Evolutionary conservation across 2,329 filamentous ascomycete species (phyloP).

Genomic region (Lasiodiplodia theobromae): DNA sequence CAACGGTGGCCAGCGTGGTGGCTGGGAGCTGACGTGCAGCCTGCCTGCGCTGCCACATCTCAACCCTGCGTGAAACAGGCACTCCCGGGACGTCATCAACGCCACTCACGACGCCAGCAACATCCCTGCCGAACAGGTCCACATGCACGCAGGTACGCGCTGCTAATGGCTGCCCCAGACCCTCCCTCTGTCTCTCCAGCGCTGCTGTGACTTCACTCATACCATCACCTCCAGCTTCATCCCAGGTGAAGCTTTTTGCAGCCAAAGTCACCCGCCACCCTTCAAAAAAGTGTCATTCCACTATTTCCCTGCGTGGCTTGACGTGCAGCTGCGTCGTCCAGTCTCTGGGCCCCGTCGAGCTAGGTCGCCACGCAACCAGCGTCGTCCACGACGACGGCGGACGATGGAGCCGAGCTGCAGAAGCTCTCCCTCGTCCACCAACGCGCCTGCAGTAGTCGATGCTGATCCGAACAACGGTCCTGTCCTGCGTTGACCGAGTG

Average conservation of each 20-base stretch:
- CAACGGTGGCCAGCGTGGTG: constrained; percentile 4
- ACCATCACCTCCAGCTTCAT: not conserved
- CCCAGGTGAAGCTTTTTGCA: not conserved
- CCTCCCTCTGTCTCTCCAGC: not conserved
- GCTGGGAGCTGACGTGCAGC: constrained; percentile 6
- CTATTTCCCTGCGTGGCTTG: not conserved
- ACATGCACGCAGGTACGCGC: constrained; percentile 12
- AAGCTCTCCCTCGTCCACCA: not conserved
- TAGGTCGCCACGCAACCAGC: constrained; percentile 13
- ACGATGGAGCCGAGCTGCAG: constrained; percentile 12
- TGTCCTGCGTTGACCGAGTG: not conserved
- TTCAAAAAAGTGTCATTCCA: not conserved
- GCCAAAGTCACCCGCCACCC: not conserved
- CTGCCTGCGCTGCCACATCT: not conserved
- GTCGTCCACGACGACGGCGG: constrained; percentile 6
- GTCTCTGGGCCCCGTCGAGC: not conserved
- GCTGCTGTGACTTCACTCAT: not conserved
- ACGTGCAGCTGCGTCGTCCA: constrained; percentile 4
- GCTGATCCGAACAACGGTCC: not conserved
- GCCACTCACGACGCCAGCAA: not conserved
- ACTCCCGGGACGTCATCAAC: constrained; percentile 12
- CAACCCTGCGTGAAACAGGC: constrained; percentile 5
- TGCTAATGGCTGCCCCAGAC: not conserved
- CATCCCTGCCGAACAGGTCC: constrained; percentile 5
- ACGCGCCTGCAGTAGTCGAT: not conserved